Base-by-base conservation (phyloP, 225 moss, liverwort and hornwort species). In the Climacium dendroides region DNA sequence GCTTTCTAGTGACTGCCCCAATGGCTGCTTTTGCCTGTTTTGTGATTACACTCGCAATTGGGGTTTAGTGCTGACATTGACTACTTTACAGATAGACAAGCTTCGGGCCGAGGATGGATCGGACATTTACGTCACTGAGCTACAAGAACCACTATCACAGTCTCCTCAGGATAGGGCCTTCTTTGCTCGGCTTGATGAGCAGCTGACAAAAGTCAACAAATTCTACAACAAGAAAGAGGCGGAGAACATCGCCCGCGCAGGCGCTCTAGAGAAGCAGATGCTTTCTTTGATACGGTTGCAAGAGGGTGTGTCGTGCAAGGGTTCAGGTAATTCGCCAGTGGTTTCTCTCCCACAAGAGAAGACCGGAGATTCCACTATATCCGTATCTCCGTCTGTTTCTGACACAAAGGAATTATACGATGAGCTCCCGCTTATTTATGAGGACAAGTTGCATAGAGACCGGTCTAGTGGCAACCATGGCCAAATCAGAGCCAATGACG, bases 141-240 rank as follows among this genome's bases (percentile, higher is more conserved):
- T 97, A 47, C 87, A 83, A 60, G 91, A 87, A 50, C 91, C 92
- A 26, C 74, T 92, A 39, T 89, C 89, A 45, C 89, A 89, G 62
- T 93, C 93, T 13, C 91, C 91, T 35, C 88, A 91, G 58, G 94
- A 95, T 55, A 94, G 87, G 74, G 83, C 85, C 9, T 97, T 95
- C 89, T 96, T 96, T 52, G 87, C 52, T 61, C 92, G 89, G 53
- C 87, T 97, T 79, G 96, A 97, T 72, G 74, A 83, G 30, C 95
- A 97, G 92, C 89, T 97, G 74, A 97, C 96, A 63, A 96, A 95
- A 86, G 92, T 97, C 59, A 95, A 89, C 69, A 87, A 88, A 43
- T 97, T 95, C 86, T 94, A 91, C 94, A 91, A 83, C 72, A 89
- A 65, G 48, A 97, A 96, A 71, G 95, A 96, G 67, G 85, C 75